phyloP scores from a whole-genome alignment of 495 filamentous ascomycete species.

The Podospora tetraspora region DNA sequence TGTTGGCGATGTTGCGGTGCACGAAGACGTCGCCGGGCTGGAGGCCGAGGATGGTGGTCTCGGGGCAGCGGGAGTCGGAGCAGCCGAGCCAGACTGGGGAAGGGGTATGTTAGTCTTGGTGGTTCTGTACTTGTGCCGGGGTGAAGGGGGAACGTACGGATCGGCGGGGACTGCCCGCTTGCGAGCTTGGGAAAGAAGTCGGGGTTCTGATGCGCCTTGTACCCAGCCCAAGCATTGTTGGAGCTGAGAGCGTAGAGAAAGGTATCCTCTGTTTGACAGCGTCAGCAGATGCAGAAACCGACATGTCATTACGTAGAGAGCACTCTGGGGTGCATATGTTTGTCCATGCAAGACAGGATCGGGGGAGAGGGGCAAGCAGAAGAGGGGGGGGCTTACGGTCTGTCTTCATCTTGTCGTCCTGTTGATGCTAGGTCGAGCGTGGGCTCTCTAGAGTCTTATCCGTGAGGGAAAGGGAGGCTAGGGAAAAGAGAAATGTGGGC shows the following conservation, averaged over 20 bases:
- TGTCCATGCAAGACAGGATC: neutral
- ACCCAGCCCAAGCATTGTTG: constrained; percentile 69
- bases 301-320: neutral
- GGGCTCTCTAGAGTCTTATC: neutral
- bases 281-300: neutral
- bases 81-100: constrained; percentile 78
- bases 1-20: constrained; percentile 93
- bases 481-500: neutral
- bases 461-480: neutral
- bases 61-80: constrained; percentile 82
- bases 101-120: neutral
- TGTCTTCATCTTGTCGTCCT: neutral
- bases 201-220: constrained; percentile 60
- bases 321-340: neutral
- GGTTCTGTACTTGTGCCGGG: neutral
- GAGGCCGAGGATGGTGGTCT: constrained; percentile 75
- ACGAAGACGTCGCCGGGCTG: constrained; percentile 87
- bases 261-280: constrained; percentile 36
- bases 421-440: neutral
- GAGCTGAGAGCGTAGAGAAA: constrained; percentile 52
- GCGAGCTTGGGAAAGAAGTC: constrained; percentile 67
- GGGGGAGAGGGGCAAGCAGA: neutral
- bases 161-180: constrained; percentile 63
- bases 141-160: constrained; percentile 45
- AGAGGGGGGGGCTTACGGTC: neutral